These are phyloP conservation scores for Neoscytalidium dimidiatum DNA, from an alignment of 2,329 filamentous ascomycete genomes.

Conservation along the genomic window DNA sequence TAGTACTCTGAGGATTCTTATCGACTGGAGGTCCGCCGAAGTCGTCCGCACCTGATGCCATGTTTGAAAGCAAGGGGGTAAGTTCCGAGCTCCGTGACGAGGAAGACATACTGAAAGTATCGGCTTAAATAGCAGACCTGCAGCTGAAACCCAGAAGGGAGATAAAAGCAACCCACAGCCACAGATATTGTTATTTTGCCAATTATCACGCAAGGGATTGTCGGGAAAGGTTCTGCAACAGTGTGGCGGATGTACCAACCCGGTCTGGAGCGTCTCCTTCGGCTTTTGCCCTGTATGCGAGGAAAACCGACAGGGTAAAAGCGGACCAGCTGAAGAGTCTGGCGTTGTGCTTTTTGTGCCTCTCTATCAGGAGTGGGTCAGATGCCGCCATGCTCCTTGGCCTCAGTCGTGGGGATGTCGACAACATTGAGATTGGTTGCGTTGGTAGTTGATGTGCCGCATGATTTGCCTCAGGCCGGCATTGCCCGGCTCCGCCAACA, in stretches of 20 bases:
- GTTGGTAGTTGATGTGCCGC: neutral
- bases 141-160: neutral
- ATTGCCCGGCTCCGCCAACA: neutral
- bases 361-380: neutral
- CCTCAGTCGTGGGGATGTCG: neutral
- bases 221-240: neutral
- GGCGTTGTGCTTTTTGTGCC: neutral
- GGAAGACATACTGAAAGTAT: neutral
- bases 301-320: neutral
- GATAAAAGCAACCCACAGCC: neutral
- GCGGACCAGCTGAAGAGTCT: neutral
- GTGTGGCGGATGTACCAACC: neutral
- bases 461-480: neutral
- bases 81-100: neutral
- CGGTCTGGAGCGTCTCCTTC: neutral
- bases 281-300: neutral
- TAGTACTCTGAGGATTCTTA: neutral
- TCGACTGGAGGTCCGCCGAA: neutral
- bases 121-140: neutral
- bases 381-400: neutral
- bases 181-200: neutral
- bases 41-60: neutral
- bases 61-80: neutral
- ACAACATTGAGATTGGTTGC: neutral
- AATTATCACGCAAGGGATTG: conserved; percentile 4